These are phyloP conservation scores for Colletotrichum simmondsii DNA, from an alignment of 2,329 filamentous ascomycete species.

Conservation along the genomic window DNA sequence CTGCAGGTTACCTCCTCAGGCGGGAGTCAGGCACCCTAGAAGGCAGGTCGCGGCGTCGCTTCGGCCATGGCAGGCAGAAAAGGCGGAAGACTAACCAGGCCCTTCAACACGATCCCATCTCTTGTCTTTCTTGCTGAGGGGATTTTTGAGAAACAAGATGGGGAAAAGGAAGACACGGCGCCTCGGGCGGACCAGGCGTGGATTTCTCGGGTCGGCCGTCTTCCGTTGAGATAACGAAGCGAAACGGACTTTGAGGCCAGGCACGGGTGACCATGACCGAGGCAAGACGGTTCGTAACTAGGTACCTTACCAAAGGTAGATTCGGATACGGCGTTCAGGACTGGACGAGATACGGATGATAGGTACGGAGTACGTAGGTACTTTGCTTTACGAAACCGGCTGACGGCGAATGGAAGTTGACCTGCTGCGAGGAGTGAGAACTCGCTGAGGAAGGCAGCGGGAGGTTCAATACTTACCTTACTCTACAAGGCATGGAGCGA, in stretches of 20 bases:
- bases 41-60: neutral
- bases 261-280: neutral
- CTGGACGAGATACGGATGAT: neutral
- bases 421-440: too few relatives aligned
- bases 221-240: conserved; percentile 4
- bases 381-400: neutral
- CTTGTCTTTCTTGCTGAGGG: neutral
- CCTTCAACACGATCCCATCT: neutral
- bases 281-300: neutral
- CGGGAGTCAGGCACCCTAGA: neutral
- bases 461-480: neutral
- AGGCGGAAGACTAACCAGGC: neutral
- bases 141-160: neutral
- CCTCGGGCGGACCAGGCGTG: neutral
- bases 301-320: too few relatives aligned
- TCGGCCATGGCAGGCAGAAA: neutral
- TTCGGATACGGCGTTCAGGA: neutral
- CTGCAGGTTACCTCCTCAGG: conserved; percentile 1
- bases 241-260: neutral
- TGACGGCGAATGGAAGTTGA: neutral
- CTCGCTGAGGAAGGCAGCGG: neutral
- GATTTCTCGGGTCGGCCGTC: neutral
- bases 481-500: neutral
- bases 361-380: neutral
- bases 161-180: neutral